Base-by-base conservation (phyloP, 192 early-diverging fungal species). In the Mycoemilia scoparia region DNA sequence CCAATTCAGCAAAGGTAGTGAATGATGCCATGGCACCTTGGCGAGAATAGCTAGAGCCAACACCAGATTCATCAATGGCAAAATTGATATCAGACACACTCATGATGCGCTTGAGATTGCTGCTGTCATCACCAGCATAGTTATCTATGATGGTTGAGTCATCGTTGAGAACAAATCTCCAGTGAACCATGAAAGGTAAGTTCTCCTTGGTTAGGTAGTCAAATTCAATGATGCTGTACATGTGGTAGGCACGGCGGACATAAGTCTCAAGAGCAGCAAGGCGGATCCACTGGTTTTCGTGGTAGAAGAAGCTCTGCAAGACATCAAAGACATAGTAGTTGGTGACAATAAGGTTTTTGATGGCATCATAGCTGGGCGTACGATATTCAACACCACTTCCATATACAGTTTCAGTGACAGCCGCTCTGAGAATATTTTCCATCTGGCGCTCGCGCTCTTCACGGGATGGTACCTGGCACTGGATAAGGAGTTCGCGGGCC, bases 271-370 rank as follows among this genome's bases (percentile, higher is more conserved):
- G 70, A 14, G 93, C 90, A 1, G 84, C 79, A 44, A 86, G 56
- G 5, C 77, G 59, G 32, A 92, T 67, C 35, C 74, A 72, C 14
- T 60, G 54, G 36, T 87, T 76, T 21, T 65, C 54, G 48, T 97
- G 79, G 58, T 86, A 87, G 54, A 98, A 86, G 66, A 98, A 91
- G 38, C 66, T 63, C 41, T 85, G 86, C 36, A 98, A 53, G 13
- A 96, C 84, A 42, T 98, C 93, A 45, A 93, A 74, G 34, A 98
- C 91, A 21, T 84, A 77, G 72, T 87, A 85, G 51, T 86, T 85
- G 39, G 88, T 85, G 13, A 82, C 84, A 45, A 96, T 72, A 42
- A 96, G 59, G 41, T 82, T 74, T 51, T 79, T 77, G 40, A 81
- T 70, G 7, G 76, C 69, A 39, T 82, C 79, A 41, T 70, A 73